Base-by-base conservation (phyloP, 2,329 filamentous ascomycete species). In the Penicillium verrucosum region DNA sequence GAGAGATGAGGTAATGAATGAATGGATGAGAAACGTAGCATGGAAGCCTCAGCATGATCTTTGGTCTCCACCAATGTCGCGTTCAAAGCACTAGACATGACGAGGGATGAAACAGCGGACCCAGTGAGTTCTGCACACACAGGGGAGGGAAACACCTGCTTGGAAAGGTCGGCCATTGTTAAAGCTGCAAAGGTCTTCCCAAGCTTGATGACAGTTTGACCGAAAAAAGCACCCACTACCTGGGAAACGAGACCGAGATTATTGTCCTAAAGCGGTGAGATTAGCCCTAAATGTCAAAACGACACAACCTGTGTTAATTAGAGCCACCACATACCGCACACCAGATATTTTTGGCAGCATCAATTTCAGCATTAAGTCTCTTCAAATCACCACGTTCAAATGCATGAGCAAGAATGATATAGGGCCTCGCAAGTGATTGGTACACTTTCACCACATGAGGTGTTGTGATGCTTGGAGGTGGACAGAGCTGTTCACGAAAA, bases 191-290 rank as follows among this genome's bases (percentile, higher is more conserved):
- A 97, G 4, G 90, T 86, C 51, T 84, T 82, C 43, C 87, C 85
- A 27, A 97, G 80, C 57, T 85, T 85, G 34, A 88, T 79, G 56
- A 97, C 84, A 58, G 89, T 86, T 77, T 88, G 91, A 65, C 86
- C 85, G 64, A 89, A 85, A 69, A 92, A 90, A 10, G 89, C 85
- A 21, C 82, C 77, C 38, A 88, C 72, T 11, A 93, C 86, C 70
- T 90, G 85, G 5, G 79, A 76, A 12, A 96, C 80, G 14, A 97
- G 82, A 4, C 86, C 84, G 4, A 77, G 73, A 67, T 95, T 97
- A 45, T 84, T 84, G 65, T 97, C 92, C 63, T 83, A 56, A 10
- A 53, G 63, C 65, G 21, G n/a, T 23, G 21, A 51, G 18, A 57
- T 56, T 51, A 62, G 52, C 30, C 45, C 30, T 49, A 21, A 34